Percentiles rank a stretch among this genome's conserved stretches.
phyloP scores from a whole-genome alignment of 1,284 basidiomycete genomes.

The Cutaneotrichosporon cyanovorans region DNA sequence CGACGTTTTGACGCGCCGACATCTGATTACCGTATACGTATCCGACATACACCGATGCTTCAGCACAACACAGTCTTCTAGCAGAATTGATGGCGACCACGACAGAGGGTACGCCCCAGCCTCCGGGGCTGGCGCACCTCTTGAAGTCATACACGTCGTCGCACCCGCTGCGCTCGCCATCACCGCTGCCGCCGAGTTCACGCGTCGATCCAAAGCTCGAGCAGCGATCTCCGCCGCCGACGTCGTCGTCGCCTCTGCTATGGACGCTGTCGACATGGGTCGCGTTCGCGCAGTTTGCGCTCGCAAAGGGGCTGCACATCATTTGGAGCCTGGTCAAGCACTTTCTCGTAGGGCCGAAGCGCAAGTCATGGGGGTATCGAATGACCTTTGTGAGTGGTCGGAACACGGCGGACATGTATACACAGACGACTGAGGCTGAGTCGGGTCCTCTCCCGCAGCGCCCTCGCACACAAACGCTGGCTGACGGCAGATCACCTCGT shows the following conservation, averaged over 20 bases:
- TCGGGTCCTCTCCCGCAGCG: not conserved
- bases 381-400: slow-evolving; percentile 39
- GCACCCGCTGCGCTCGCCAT: slow-evolving; percentile 39
- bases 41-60: not conserved
- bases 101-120: slow-evolving; percentile 6
- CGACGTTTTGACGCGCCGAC: not conserved
- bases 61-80: not conserved
- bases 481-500: slow-evolving; percentile 28
- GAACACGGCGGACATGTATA: too few species aligned
- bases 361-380: slow-evolving; percentile 46
- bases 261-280: slow-evolving; percentile 40
- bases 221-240: slow-evolving; percentile 33
- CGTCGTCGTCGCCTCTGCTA: slow-evolving; percentile 27
- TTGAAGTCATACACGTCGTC: slow-evolving; percentile 33
- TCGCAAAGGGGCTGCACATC: slow-evolving; percentile 40
- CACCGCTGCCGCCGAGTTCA: slow-evolving; percentile 40
- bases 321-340: slow-evolving; percentile 35
- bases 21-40: not conserved
- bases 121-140: slow-evolving; percentile 26
- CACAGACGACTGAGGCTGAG: not conserved
- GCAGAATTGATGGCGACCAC: slow-evolving; percentile 5
- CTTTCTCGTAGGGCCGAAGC: slow-evolving; percentile 36
- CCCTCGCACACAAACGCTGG: not conserved
- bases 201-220: slow-evolving; percentile 34
- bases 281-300: slow-evolving; percentile 33